phyloP scores from a whole-genome alignment of 164 flowering plant species.

The Magnolia changhungtana region DNA sequence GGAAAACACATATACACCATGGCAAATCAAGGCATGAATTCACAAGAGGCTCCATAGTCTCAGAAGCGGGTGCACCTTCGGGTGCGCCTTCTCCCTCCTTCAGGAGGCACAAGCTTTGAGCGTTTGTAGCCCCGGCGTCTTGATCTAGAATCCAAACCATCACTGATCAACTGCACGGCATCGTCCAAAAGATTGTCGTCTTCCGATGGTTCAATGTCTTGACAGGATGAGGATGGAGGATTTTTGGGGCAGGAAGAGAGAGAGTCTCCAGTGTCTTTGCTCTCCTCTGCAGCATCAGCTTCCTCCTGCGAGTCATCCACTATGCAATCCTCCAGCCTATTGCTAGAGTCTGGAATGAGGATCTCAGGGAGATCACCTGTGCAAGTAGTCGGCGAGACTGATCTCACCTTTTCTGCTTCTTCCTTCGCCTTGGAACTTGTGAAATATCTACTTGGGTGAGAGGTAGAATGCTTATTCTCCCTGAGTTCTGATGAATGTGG shows the following conservation, averaged over 20 bases:
- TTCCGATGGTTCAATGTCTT: background rate
- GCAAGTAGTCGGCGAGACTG: constrained; percentile 20
- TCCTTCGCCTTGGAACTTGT: constrained; percentile 4
- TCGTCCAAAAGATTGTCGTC: constrained; percentile 1
- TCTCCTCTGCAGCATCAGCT: background rate
- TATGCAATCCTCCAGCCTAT: constrained; percentile 18
- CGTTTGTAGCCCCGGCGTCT: constrained; percentile 36
- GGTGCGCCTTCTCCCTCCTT: constrained; percentile 14
- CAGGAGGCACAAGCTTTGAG: constrained; percentile 24
- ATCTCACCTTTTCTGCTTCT: constrained; percentile 10
- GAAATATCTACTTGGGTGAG: constrained; percentile 7
- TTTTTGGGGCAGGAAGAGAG: constrained; percentile 22
- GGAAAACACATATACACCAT: background rate
- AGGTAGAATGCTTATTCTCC: constrained; percentile 18
- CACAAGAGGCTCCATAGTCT: background rate
- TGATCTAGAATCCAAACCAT: constrained; percentile 13
- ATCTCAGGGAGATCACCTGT: background rate
- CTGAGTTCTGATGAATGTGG: constrained; percentile 32
- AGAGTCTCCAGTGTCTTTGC: constrained; percentile 20
- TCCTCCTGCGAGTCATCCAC: constrained; percentile 13
- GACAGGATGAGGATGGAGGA: constrained; percentile 1
- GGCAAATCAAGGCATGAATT: background rate
- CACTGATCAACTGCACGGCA: constrained; percentile 14
- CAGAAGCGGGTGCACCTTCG: constrained; percentile 1
- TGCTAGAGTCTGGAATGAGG: constrained; percentile 21